These are phyloP conservation scores for Aspergillus niger DNA, from an alignment of 2,329 filamentous ascomycete genomes.

Conservation along the genomic window DNA sequence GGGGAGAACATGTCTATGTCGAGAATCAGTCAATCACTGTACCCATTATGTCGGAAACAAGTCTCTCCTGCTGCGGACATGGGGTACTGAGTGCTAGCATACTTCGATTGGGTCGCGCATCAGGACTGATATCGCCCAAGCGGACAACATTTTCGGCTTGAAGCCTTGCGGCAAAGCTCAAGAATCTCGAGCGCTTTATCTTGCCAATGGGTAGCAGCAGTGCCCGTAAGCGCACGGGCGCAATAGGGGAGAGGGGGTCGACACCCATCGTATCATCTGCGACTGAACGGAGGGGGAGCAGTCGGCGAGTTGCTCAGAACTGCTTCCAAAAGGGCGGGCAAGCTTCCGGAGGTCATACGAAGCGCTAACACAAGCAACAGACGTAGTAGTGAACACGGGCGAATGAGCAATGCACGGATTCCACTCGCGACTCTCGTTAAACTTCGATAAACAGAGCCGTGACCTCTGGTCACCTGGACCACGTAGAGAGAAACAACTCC, in stretches of 20 bases:
- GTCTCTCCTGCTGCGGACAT: not conserved
- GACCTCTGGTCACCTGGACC: not conserved
- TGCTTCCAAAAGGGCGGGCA: conserved; percentile 32
- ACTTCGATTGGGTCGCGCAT: conserved; percentile 85
- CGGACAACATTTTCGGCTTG: conserved; percentile 78
- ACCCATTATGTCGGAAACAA: not conserved
- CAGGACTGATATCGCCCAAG: conserved; percentile 81
- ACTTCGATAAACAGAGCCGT: not conserved
- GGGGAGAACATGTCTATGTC: conserved; percentile 86
- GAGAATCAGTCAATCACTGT: conserved; percentile 25
- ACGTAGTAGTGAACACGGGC: not conserved
- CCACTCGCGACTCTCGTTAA: not conserved
- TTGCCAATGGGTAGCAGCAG: conserved; percentile 83
- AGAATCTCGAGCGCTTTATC: conserved; percentile 80
- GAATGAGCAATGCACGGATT: not conserved
- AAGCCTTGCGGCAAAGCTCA: conserved; percentile 74
- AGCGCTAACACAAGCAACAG: conserved; percentile 5
- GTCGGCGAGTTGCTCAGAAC: conserved; percentile 36
- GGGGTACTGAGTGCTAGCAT: conserved; percentile 40
- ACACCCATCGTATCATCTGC: conserved; percentile 71
- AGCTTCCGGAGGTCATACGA: conserved; percentile 28
- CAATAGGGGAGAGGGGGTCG: conserved; percentile 86
- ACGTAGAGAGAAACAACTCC: not conserved
- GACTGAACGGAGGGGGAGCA: conserved; percentile 32
- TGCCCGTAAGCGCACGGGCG: conserved; percentile 86